These are phyloP conservation scores for Dryadomyces quercus-mongolicae DNA, from an alignment of 2,329 filamentous ascomycete genomes.

Conservation along the genomic window DNA sequence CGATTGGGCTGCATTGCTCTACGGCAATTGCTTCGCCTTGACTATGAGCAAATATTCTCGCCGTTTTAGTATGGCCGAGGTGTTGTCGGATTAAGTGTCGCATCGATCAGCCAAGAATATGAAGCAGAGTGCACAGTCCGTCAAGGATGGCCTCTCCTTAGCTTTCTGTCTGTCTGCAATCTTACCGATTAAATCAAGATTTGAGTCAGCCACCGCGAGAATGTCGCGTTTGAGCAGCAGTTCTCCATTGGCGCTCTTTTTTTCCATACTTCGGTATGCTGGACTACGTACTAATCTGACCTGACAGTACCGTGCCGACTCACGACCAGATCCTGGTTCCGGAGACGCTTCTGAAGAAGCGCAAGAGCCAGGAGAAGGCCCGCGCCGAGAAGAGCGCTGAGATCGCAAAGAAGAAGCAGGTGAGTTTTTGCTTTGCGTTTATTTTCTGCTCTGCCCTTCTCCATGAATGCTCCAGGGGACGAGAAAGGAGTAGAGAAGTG, in stretches of 20 bases:
- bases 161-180: slow-evolving; percentile 13
- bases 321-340: slow-evolving; percentile 93
- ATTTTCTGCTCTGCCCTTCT: background rate
- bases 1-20: slow-evolving; percentile 13
- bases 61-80: slow-evolving; percentile 38
- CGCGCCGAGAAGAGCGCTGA: slow-evolving; percentile 76
- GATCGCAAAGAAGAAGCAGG: slow-evolving; percentile 79
- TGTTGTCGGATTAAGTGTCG: slow-evolving; percentile 62
- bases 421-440: slow-evolving; percentile 28
- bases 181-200: slow-evolving; percentile 71
- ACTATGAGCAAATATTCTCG: slow-evolving; percentile 27
- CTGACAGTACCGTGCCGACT: slow-evolving; percentile 72
- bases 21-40: slow-evolving; percentile 4
- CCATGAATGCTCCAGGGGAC: too few species aligned
- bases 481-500: background rate
- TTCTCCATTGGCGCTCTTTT: slow-evolving; percentile 78
- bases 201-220: slow-evolving; percentile 85
- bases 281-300: slow-evolving; percentile 74
- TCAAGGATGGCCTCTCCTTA: background rate
- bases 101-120: slow-evolving; percentile 1
- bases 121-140: background rate
- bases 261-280: slow-evolving; percentile 49
- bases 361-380: slow-evolving; percentile 99
- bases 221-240: slow-evolving; percentile 85
- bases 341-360: slow-evolving; percentile 99